Evolutionary conservation across 345 rosid genomes (phyloP).

Genomic region (Ceriops tagal): DNA sequence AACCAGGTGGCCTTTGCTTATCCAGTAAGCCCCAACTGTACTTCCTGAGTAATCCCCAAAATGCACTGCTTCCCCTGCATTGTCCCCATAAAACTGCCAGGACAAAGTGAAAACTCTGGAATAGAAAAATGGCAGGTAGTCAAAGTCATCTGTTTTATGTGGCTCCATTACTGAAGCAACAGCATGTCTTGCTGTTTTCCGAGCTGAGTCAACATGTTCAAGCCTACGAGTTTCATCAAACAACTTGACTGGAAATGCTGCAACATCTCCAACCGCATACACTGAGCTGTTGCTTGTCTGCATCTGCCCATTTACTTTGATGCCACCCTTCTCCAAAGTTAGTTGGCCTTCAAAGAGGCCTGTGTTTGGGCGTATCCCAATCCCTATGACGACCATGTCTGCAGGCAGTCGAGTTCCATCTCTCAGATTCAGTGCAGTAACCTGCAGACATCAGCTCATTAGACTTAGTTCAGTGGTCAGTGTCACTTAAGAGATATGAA

Average conservation of each 20-base stretch:
- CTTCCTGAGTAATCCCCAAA: conserved; percentile 72
- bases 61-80: conserved; percentile 72
- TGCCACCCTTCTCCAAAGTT: conserved; percentile 86
- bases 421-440: conserved; percentile 72
- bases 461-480: neutral
- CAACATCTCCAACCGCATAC: conserved; percentile 91
- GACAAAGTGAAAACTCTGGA: conserved; percentile 80
- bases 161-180: conserved; percentile 75
- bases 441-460: conserved; percentile 41
- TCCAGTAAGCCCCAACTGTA: conserved; percentile 86
- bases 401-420: conserved; percentile 69
- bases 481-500: neutral
- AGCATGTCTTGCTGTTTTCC: conserved; percentile 78
- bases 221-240: conserved; percentile 81
- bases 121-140: conserved; percentile 90
- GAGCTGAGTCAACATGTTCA: conserved; percentile 90
- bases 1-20: conserved; percentile 68
- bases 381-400: conserved; percentile 88
- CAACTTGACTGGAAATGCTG: conserved; percentile 79
- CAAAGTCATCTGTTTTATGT: conserved; percentile 62
- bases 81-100: conserved; percentile 97
- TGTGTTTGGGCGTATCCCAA: conserved; percentile 92
- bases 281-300: conserved; percentile 85
- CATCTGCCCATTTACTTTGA: conserved; percentile 76
- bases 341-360: conserved; percentile 87